A percentile compares a stretch with the other conserved stretches of the same genome.
phyloP scores from a whole-genome alignment of 768 basidiomycete species.

The Hemileccinum impolitum region DNA sequence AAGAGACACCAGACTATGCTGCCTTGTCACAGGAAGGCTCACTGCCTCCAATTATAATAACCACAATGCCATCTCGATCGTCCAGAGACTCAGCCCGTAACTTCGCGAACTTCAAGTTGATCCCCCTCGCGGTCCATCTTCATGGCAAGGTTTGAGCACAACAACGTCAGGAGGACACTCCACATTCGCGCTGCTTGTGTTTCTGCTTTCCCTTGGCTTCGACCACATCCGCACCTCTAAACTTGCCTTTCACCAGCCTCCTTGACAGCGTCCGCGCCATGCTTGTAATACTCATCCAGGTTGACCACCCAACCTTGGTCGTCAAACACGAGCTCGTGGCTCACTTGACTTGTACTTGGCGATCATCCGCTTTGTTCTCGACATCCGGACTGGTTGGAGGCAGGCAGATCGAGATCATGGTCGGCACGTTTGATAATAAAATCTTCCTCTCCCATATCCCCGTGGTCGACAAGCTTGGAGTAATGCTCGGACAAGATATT shows the following conservation, averaged over 20 bases:
- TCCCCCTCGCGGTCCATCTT: constrained; percentile 29
- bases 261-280: constrained; percentile 60
- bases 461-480: constrained; percentile 78
- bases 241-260: constrained; percentile 64
- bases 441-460: constrained; percentile 52
- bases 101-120: constrained; percentile 16
- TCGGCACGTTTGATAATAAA: constrained; percentile 95
- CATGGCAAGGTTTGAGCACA: not conserved
- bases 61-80: constrained; percentile 55
- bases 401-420: constrained; percentile 70
- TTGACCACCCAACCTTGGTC: constrained; percentile 81
- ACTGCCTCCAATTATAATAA: constrained; percentile 45
- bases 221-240: constrained; percentile 63
- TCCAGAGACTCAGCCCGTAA: constrained; percentile 35
- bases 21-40: too few species aligned
- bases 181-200: constrained; percentile 72
- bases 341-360: constrained; percentile 54
- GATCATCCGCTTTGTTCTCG: constrained; percentile 68
- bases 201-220: constrained; percentile 90
- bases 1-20: too few species aligned
- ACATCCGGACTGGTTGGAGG: constrained; percentile 40
- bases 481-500: constrained; percentile 90
- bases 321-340: constrained; percentile 84
- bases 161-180: constrained; percentile 19
- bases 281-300: constrained; percentile 67